Percentiles rank a stretch among this genome's conserved stretches.
These are phyloP conservation scores for Prunus mume DNA, from an alignment of 306 rosid species.

Conservation along the genomic window DNA sequence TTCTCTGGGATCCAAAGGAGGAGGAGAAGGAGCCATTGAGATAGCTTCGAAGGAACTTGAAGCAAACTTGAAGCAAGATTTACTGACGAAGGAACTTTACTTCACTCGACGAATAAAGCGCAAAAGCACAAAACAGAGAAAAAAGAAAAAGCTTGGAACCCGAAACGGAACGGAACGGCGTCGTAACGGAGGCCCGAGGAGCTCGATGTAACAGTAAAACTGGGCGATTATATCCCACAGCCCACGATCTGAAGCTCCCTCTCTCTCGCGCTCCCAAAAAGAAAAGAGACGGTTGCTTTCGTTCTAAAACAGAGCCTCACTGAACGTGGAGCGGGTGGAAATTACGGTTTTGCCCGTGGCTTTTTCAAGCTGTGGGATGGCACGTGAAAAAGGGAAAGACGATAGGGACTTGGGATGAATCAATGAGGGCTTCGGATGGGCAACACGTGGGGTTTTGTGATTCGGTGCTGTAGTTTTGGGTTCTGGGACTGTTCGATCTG, in stretches of 20 bases:
- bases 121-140: background rate
- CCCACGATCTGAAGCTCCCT: slow-evolving; percentile 36
- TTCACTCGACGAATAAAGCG: slow-evolving; percentile 24
- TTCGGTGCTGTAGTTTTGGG: background rate
- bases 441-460: slow-evolving; percentile 19
- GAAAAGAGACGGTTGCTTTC: background rate
- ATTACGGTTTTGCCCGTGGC: slow-evolving; percentile 23
- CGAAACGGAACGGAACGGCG: slow-evolving; percentile 8
- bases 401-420: too few relatives aligned
- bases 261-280: background rate
- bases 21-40: slow-evolving; percentile 4
- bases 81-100: slow-evolving; percentile 22
- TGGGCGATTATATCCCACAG: slow-evolving; percentile 15
- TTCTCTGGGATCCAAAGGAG: background rate
- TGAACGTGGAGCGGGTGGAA: background rate
- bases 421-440: background rate
- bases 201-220: slow-evolving; percentile 44
- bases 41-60: background rate
- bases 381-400: slow-evolving; percentile 28
- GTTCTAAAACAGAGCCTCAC: background rate
- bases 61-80: slow-evolving; percentile 2
- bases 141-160: background rate
- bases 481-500: slow-evolving; percentile 1
- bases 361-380: slow-evolving; percentile 12
- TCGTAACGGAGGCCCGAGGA: background rate